Evolutionary conservation across 2,329 filamentous ascomycete species (phyloP).

Genomic region (Pseudocercospora eumusae): DNA sequence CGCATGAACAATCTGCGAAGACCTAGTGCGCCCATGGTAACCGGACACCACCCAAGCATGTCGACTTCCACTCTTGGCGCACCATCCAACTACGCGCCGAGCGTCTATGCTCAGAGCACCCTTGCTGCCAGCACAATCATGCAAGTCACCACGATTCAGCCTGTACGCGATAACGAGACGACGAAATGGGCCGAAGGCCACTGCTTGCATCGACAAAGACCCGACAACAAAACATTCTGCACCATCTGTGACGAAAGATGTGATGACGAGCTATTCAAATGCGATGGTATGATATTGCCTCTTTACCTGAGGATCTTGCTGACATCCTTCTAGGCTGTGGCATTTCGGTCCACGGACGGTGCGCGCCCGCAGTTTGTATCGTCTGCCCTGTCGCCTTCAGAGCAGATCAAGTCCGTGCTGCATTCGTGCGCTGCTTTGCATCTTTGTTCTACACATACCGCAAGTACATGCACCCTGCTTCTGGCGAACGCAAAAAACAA

Average conservation of each 20-base stretch:
- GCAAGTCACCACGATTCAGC: constrained; percentile 79
- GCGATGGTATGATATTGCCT: constrained; percentile 52
- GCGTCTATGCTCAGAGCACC: constrained; percentile 82
- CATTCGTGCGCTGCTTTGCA: constrained; percentile 69
- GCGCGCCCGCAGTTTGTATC: constrained; percentile 61
- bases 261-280: constrained; percentile 73
- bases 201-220: constrained; percentile 67
- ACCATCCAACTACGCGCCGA: constrained; percentile 67
- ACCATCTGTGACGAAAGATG: constrained; percentile 75
- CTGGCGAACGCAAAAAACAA: constrained; percentile 62
- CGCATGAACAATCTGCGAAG: constrained; percentile 67
- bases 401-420: constrained; percentile 66
- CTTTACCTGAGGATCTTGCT: constrained; percentile 20
- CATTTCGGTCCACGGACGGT: constrained; percentile 59
- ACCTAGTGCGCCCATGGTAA: constrained; percentile 63
- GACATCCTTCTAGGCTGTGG: constrained; percentile 53
- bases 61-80: constrained; percentile 65
- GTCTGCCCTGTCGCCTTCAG: constrained; percentile 67
- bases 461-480: constrained; percentile 61
- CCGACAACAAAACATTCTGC: constrained; percentile 64
- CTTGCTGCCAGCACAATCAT: constrained; percentile 82
- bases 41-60: constrained; percentile 62
- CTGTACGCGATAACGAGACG: constrained; percentile 74
- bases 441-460: constrained; percentile 70
- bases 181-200: constrained; percentile 84